Evolutionary conservation across 805 yeast genomes (phyloP), one percentile per base, ranked within the genome.

Genomic region (Saccharomycopsis guyanensis): DNA sequence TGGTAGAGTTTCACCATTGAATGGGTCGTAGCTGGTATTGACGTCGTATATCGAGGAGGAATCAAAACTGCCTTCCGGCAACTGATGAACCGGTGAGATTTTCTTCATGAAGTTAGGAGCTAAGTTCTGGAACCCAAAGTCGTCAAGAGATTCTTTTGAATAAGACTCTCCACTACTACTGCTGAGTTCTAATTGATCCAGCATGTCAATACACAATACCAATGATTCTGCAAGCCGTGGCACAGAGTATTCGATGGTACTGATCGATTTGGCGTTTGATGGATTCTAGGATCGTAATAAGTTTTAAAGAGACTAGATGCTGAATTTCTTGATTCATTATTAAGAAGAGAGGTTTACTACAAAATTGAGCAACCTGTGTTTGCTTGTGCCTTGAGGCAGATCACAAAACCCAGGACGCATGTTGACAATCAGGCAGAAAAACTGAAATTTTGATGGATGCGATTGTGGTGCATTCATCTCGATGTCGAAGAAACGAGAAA

Each of bases 131-230:
- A 13, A 42, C n/a, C 43, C 49, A 38, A 35, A 27, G 36, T 27
- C 42, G 27, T 45, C 45, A 31, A 31, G 23, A 15, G 41, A 45
- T 38, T 34, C 52, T 42, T 31, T 38, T 18, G 40, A 36, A 37
- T 23, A 40, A 16, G 44, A 22, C 13, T 40, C 36, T 5, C 47
- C 51, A 34, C 45, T 40, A 32, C 47, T 34, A 13, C 37, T 33
- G 10, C 37, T 33, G 10, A 15, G 37, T 6, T 33, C 5, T 15
- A 7, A 15, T 6, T 18, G 8, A 10, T 33, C 18, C 10, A 33
- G 18, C 20, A 33, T 27, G 12, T 27, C 13, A 27, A 27, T 27
- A 27, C 8, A 27, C 8, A 27, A 27, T 27, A 27, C 13, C 13
- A 13, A 27, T 27, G 8, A 27, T 10, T 27, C 13, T 27, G 13